A percentile compares a stretch with the other conserved stretches of the same genome.
Conservation (phyloP, 2,329 filamentous ascomycete species). For the Penicillium griseofulvum region DNA sequence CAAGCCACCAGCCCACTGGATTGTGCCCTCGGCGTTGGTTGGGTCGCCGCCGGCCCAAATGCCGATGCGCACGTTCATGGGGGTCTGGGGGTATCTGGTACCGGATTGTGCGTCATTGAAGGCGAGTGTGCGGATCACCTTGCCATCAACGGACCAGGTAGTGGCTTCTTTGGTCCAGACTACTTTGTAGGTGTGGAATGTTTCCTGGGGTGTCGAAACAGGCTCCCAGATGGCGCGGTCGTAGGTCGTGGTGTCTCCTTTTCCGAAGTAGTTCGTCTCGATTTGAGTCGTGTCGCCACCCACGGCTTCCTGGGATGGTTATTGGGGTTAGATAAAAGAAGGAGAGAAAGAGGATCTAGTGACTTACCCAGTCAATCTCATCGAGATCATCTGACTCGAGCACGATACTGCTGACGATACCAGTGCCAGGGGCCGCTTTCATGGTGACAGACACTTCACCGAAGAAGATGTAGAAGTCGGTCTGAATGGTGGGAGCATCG, state of each 20-base stretch:
- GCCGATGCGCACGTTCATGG: background rate
- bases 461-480: slow-evolving; percentile 98
- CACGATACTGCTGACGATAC: slow-evolving; percentile 89
- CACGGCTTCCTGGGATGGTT: background rate
- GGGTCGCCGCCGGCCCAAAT: background rate
- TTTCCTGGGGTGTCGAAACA: background rate
- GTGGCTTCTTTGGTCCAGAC: background rate
- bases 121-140: background rate
- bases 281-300: background rate
- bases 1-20: background rate
- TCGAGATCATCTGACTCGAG: slow-evolving; percentile 87
- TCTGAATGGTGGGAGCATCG: background rate
- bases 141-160: background rate
- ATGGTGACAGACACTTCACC: slow-evolving; percentile 81
- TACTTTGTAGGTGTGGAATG: background rate
- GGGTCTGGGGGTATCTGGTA: background rate
- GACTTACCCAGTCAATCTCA: background rate
- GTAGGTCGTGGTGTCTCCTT: background rate
- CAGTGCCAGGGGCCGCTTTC: slow-evolving; percentile 83
- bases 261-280: background rate
- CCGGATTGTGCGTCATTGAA: background rate
- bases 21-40: background rate
- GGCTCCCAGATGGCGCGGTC: background rate
- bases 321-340: background rate
- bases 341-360: background rate